Conservation (phyloP, 2,329 filamentous ascomycete genomes). For the Arthrobotrys musiformis region DNA sequence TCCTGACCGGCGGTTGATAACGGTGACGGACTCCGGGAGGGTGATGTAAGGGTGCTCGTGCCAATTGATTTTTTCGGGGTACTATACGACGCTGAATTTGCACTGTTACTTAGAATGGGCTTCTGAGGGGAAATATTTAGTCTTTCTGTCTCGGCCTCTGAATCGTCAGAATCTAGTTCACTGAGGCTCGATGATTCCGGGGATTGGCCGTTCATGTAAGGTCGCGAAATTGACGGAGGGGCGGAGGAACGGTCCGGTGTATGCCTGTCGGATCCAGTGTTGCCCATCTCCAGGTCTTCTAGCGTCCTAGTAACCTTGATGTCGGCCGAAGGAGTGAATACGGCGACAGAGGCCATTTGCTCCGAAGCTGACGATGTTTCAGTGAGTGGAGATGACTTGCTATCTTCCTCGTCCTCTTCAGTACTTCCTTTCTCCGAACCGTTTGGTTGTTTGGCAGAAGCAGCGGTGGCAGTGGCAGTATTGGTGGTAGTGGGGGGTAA, state of each 20-base stretch:
- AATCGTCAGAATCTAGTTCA: constrained; percentile 68
- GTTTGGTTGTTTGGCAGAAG: constrained; percentile 36
- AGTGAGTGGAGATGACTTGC: constrained; percentile 52
- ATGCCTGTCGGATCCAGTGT: constrained; percentile 57
- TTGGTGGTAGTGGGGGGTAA: constrained; percentile 39
- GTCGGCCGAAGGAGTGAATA: constrained; percentile 54
- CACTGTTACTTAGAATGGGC: constrained; percentile 72
- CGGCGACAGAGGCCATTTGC: constrained; percentile 52
- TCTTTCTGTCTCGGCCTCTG: constrained; percentile 75
- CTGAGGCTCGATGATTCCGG: constrained; percentile 61
- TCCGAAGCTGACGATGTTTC: constrained; percentile 49
- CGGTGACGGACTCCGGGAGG: constrained; percentile 48
- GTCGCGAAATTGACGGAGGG: constrained; percentile 66
- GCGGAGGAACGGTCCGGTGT: constrained; percentile 55
- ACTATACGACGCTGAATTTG: constrained; percentile 60
- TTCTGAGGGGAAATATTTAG: constrained; percentile 83
- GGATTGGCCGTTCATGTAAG: constrained; percentile 59
- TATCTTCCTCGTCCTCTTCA: constrained; percentile 54
- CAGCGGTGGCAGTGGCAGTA: neutral
- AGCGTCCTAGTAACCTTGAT: constrained; percentile 54
- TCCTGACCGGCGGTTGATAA: constrained; percentile 45
- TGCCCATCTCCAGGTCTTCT: constrained; percentile 56
- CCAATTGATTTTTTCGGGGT: constrained; percentile 55
- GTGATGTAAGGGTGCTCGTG: constrained; percentile 51
- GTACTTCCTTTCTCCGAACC: constrained; percentile 52